phyloP scores from a whole-genome alignment of 192 early-diverging fungal species.

The Gamsiella multidivaricata region DNA sequence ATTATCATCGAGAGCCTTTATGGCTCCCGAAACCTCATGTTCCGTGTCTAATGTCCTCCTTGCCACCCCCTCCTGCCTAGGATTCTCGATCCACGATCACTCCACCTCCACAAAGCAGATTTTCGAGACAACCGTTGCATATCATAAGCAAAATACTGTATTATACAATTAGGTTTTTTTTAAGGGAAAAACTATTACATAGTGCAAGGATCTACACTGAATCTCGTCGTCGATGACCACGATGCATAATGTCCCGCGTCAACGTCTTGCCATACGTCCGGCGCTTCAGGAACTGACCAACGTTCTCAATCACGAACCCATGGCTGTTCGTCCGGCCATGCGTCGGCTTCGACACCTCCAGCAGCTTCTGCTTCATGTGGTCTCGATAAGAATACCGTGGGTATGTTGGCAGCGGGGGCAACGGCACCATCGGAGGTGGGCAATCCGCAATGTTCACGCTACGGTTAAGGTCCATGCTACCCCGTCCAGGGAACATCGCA shows the following conservation, averaged over 20 bases:
- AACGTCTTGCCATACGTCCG: constrained; percentile 30
- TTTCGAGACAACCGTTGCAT: too few species aligned
- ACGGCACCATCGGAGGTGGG: constrained; percentile 29
- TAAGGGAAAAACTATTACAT: too few species aligned
- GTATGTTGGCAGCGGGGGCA: constrained; percentile 21
- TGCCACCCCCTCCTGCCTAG: too few species aligned
- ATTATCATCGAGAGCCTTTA: too few species aligned
- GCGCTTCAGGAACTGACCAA: constrained; percentile 31
- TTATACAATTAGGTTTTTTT: background rate
- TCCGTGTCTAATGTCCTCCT: too few species aligned
- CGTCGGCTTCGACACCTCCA: constrained; percentile 12
- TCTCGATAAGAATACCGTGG: constrained; percentile 22
- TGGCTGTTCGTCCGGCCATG: constrained; percentile 31
- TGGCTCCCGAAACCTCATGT: too few species aligned
- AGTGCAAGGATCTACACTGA: constrained; percentile 21
- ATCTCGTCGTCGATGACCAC: constrained; percentile 24
- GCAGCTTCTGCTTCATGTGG: constrained; percentile 23
- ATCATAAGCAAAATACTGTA: too few species aligned
- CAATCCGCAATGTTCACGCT: background rate
- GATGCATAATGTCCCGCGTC: constrained; percentile 32
- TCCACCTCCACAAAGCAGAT: too few species aligned
- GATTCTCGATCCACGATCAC: too few species aligned
- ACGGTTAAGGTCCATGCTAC: too few species aligned
- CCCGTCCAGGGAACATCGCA: background rate
- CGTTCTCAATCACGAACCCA: constrained; percentile 34